phyloP scores from a whole-genome alignment of 805 yeast species.

The Pichia manshurica region DNA sequence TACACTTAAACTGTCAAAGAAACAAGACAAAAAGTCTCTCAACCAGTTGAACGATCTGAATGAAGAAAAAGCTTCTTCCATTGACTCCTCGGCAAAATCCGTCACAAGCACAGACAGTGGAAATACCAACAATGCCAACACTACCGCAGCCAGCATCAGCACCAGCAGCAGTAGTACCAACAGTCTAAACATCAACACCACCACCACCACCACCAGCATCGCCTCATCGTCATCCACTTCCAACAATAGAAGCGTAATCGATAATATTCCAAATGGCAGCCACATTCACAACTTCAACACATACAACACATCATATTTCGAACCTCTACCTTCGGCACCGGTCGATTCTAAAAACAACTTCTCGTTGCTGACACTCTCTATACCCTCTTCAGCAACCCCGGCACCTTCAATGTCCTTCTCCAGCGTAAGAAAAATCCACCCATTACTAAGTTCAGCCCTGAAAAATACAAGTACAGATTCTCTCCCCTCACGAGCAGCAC shows the following conservation, averaged over 20 bases:
- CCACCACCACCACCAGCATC: neutral
- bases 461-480: slow-evolving; percentile 8
- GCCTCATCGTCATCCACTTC: no score
- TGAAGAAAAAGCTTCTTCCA: slow-evolving; percentile 1
- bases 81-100: neutral
- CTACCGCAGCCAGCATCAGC: neutral
- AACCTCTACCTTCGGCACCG: slow-evolving; percentile 8
- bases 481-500: slow-evolving; percentile 14
- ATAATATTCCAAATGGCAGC: neutral
- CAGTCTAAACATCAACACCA: neutral
- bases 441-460: neutral
- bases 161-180: neutral
- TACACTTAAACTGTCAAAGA: slow-evolving; percentile 4
- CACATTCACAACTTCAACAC: neutral
- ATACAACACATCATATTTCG: neutral
- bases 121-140: neutral
- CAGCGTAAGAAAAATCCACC: neutral
- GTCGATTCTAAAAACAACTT: slow-evolving; percentile 9
- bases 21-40: slow-evolving; percentile 1
- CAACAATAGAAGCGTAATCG: neutral
- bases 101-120: neutral
- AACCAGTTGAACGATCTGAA: slow-evolving; percentile 7
- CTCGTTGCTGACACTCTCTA: neutral
- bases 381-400: slow-evolving; percentile 3
- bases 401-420: slow-evolving; percentile 1